Conservation (phyloP, 768 basidiomycete genomes). For the Boletus insuetus region DNA sequence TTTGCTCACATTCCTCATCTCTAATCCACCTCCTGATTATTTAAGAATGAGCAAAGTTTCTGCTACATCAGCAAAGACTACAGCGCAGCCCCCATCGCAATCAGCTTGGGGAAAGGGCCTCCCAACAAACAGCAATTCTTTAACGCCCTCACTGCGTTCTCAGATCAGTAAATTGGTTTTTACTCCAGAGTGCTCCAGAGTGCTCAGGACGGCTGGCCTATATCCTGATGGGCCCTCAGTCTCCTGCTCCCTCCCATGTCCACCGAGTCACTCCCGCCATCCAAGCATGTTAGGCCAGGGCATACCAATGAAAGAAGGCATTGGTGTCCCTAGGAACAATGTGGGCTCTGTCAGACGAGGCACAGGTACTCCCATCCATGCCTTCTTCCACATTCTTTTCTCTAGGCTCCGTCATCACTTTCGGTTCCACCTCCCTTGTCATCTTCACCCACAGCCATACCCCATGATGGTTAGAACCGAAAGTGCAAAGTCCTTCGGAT, state of each 20-base stretch:
- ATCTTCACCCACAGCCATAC: constrained; percentile 73
- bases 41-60: constrained; percentile 92
- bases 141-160: constrained; percentile 63
- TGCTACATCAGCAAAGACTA: constrained; percentile 69
- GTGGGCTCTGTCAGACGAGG: constrained; percentile 62
- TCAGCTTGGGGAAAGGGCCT: constrained; percentile 93
- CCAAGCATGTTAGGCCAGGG: constrained; percentile 72
- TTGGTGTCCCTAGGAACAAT: constrained; percentile 63
- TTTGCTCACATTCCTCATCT: neutral
- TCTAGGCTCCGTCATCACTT: constrained; percentile 69
- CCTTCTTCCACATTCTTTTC: constrained; percentile 4
- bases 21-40: constrained; percentile 1
- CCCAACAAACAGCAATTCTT: constrained; percentile 53
- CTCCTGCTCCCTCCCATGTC: constrained; percentile 59
- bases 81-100: constrained; percentile 69
- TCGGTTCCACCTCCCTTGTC: constrained; percentile 87
- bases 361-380: constrained; percentile 34
- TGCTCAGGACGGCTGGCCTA: no score
- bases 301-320: constrained; percentile 75
- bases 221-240: constrained; percentile 33
- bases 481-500: constrained; percentile 78
- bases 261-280: constrained; percentile 68
- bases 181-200: no score
- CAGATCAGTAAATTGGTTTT: constrained; percentile 17
- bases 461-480: constrained; percentile 58